Conservation (phyloP, 805 yeast genomes). For the Kodamaea laetipori region DNA sequence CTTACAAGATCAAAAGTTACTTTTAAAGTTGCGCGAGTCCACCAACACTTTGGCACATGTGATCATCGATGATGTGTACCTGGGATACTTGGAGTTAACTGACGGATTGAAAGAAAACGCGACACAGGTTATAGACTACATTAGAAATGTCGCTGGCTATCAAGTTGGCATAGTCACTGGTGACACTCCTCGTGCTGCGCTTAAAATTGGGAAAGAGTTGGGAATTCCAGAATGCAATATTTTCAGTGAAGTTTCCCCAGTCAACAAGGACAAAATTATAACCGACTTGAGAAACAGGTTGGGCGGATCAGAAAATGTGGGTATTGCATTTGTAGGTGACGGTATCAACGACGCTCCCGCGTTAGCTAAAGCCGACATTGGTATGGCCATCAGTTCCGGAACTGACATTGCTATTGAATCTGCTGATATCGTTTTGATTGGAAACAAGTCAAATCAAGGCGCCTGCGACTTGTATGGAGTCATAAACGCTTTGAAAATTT, state of each 20-base stretch:
- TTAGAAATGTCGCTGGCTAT: slow-evolving; percentile 51
- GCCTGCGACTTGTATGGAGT: slow-evolving; percentile 49
- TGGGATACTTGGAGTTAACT: slow-evolving; percentile 66
- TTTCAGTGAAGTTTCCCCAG: slow-evolving; percentile 76
- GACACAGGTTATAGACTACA: slow-evolving; percentile 54
- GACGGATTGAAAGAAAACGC: slow-evolving; percentile 75
- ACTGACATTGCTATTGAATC: slow-evolving; percentile 96
- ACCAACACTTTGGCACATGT: slow-evolving; percentile 55
- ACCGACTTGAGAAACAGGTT: slow-evolving; percentile 51
- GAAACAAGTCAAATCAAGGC: slow-evolving; percentile 29
- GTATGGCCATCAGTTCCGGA: slow-evolving; percentile 89
- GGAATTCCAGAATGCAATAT: slow-evolving; percentile 67
- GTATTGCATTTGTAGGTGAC: slow-evolving; percentile 91
- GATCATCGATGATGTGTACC: slow-evolving; percentile 54
- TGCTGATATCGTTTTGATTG: slow-evolving; percentile 85
- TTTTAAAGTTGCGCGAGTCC: slow-evolving; percentile 23
- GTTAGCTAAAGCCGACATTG: slow-evolving; percentile 81
- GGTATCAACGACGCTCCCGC: slow-evolving; percentile 99
- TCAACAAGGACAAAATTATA: slow-evolving; percentile 71
- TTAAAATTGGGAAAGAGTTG: slow-evolving; percentile 60
- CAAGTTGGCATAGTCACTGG: slow-evolving; percentile 89
- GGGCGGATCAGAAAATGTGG: slow-evolving; percentile 33
- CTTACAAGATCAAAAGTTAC: slow-evolving; percentile 13
- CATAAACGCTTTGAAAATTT: slow-evolving; percentile 64
- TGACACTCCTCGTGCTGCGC: slow-evolving; percentile 67